phyloP scores from a whole-genome alignment of 805 yeast species.

The Schwanniomyces polymorphus region DNA sequence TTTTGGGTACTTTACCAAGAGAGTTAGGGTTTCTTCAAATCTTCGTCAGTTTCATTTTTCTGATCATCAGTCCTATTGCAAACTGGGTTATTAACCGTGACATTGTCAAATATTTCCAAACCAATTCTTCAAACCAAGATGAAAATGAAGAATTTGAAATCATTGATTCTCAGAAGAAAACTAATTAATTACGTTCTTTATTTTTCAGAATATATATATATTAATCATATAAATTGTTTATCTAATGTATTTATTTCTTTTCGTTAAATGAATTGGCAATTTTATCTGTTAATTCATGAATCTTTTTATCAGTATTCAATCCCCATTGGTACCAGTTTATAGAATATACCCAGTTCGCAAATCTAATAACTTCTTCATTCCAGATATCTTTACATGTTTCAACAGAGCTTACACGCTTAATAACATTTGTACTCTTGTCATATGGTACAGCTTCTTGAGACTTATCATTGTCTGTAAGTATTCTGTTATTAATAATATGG shows the following conservation, averaged over 20 bases:
- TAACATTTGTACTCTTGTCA: conserved; percentile 22
- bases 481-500: conserved; percentile 51
- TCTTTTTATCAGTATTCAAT: conserved; percentile 31
- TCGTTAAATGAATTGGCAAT: conserved; percentile 8
- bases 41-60: conserved; percentile 32
- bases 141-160: conserved; percentile 2
- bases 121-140: conserved; percentile 10
- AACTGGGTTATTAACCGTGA: conserved; percentile 51
- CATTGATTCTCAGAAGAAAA: conserved; percentile 1
- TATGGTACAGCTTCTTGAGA: conserved; percentile 44
- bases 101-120: conserved; percentile 49
- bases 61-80: conserved; percentile 54
- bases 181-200: neutral
- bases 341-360: conserved; percentile 63
- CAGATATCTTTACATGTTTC: conserved; percentile 77
- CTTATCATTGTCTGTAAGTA: conserved; percentile 49
- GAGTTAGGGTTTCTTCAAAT: conserved; percentile 51
- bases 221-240: neutral
- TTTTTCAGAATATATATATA: neutral
- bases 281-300: conserved; percentile 28
- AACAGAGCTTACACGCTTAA: conserved; percentile 37
- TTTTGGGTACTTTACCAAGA: conserved; percentile 72
- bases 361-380: conserved; percentile 69
- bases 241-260: conserved; percentile 6
- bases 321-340: conserved; percentile 49